Conservation (phyloP, 2,329 filamentous ascomycete genomes). For the Microdochium bolleyi region DNA sequence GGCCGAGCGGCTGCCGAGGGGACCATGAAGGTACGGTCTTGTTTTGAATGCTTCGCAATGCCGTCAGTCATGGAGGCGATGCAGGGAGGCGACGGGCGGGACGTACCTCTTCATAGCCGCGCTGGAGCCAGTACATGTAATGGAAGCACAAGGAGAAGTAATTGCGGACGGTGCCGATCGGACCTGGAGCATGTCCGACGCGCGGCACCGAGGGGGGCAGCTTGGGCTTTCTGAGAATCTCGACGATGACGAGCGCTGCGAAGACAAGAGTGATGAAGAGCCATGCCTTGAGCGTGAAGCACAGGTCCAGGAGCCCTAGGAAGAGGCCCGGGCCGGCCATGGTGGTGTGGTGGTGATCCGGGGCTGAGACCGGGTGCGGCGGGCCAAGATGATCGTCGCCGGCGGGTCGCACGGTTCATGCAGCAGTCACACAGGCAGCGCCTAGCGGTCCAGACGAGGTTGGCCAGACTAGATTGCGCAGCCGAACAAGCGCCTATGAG, state of each 20-base stretch:
- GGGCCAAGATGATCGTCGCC: not conserved
- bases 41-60: conserved; percentile 26
- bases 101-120: not conserved
- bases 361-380: not conserved
- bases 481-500: no score
- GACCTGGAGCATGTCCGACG: not conserved
- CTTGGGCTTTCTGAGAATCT: not conserved
- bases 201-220: not conserved
- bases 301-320: not conserved
- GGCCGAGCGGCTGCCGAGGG: conserved; percentile 23
- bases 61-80: not conserved
- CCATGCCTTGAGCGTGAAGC: not conserved
- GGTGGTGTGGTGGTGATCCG: not conserved
- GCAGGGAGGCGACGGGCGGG: not conserved
- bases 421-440: not conserved
- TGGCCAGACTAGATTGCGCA: not conserved
- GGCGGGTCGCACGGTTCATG: not conserved
- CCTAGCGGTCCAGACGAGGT: not conserved
- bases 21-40: conserved; percentile 30
- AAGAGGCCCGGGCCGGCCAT: not conserved
- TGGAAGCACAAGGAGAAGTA: not conserved
- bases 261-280: not conserved
- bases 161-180: not conserved
- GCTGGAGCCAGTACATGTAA: not conserved
- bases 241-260: not conserved